These are phyloP conservation scores for Calophaca sinica DNA, from an alignment of 306 rosid genomes.

Conservation along the genomic window DNA sequence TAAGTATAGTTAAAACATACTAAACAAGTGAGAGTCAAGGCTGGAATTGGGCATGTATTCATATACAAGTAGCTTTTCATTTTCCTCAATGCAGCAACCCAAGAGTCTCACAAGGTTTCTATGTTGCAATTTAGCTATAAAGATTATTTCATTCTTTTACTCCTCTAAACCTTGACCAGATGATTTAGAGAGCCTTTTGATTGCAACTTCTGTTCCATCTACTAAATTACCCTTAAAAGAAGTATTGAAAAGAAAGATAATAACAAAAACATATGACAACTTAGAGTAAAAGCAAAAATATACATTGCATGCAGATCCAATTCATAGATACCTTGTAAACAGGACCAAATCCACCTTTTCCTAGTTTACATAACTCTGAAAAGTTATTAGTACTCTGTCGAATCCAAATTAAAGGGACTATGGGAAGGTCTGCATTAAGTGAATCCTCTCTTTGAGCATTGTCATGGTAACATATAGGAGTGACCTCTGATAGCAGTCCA, in stretches of 20 bases:
- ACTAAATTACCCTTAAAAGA: slow-evolving; percentile 58
- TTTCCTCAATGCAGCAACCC: slow-evolving; percentile 64
- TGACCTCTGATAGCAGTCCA: not conserved
- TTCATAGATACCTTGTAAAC: slow-evolving; percentile 47
- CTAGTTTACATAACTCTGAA: slow-evolving; percentile 56
- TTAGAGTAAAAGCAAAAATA: not conserved
- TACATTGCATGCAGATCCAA: not conserved
- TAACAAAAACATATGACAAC: not conserved
- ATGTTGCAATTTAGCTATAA: slow-evolving; percentile 69
- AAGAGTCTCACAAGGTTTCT: slow-evolving; percentile 71
- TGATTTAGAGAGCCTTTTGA: slow-evolving; percentile 49
- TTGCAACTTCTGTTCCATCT: slow-evolving; percentile 64
- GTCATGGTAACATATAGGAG: not conserved
- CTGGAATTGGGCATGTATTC: too few species aligned
- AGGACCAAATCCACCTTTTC: slow-evolving; percentile 72
- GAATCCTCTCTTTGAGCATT: not conserved
- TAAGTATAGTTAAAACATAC: too few species aligned
- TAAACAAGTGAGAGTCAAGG: too few species aligned
- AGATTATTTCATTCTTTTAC: slow-evolving; percentile 63
- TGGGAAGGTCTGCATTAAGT: slow-evolving; percentile 21
- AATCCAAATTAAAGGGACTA: slow-evolving; percentile 46
- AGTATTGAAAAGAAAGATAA: not conserved
- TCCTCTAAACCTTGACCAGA: too few species aligned
- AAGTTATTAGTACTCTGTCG: slow-evolving; percentile 51
- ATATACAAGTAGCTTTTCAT: slow-evolving; percentile 63